phyloP scores from a whole-genome alignment of 345 rosid genomes.

The Excoecaria agallocha region DNA sequence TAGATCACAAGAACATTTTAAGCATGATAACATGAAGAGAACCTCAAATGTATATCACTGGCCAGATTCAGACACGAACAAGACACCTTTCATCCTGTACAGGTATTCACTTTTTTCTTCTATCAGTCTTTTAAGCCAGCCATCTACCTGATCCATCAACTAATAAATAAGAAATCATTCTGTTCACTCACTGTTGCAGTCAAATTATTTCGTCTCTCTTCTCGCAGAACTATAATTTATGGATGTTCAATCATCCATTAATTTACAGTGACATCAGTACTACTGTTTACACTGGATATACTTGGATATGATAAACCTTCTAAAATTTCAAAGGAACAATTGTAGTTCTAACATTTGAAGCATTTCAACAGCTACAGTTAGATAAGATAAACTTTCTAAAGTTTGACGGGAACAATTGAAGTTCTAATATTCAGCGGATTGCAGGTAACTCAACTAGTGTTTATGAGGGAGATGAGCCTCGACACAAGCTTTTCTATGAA shows the following conservation, averaged over 20 bases:
- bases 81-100: constrained; percentile 69
- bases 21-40: neutral
- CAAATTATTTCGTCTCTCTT: neutral
- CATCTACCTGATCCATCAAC: constrained; percentile 50
- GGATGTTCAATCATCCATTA: neutral
- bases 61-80: constrained; percentile 44
- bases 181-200: neutral
- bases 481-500: neutral
- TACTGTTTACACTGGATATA: neutral
- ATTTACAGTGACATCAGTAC: neutral
- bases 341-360: too few relatives aligned
- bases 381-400: neutral
- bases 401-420: neutral
- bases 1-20: neutral
- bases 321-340: too few relatives aligned
- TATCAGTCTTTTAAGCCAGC: constrained; percentile 65
- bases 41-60: constrained; percentile 69
- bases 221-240: neutral
- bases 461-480: neutral
- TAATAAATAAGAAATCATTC: constrained; percentile 3
- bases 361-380: too few relatives aligned
- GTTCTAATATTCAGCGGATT: neutral
- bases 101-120: constrained; percentile 73
- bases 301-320: too few relatives aligned
- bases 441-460: neutral